Percentiles rank a stretch among this genome's conserved stretches.
These are phyloP conservation scores for Herpetomonas tarakana DNA, from an alignment of 208 protist species.

Conservation along the genomic window DNA sequence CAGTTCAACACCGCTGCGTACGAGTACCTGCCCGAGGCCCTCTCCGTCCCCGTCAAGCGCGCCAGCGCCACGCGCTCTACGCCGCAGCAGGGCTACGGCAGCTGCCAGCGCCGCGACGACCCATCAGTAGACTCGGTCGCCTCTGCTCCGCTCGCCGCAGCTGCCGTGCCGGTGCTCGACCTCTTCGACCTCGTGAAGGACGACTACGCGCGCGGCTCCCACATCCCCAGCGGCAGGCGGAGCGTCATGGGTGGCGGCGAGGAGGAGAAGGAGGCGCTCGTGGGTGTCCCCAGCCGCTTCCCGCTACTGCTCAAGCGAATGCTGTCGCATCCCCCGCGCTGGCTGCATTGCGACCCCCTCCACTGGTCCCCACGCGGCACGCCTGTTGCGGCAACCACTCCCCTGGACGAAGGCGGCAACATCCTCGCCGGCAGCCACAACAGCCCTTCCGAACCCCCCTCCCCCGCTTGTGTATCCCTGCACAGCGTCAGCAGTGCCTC, in stretches of 20 bases:
- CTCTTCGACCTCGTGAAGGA: conserved; percentile 29
- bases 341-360: neutral
- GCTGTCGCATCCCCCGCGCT: conserved; percentile 13
- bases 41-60: neutral
- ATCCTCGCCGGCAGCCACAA: conserved; percentile 4
- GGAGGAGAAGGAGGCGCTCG: no score
- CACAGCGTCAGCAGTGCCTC: no score
- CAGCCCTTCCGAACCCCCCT: conserved; percentile 4
- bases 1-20: conserved; percentile 30
- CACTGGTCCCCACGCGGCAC: neutral
- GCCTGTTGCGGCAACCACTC: neutral
- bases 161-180: no score
- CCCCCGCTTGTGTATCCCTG: neutral
- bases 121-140: no score
- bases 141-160: no score
- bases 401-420: no score
- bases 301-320: conserved; percentile 24
- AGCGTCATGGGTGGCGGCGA: conserved; percentile 4
- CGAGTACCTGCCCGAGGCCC: conserved; percentile 1
- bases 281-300: neutral
- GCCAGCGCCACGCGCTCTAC: no score
- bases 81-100: neutral
- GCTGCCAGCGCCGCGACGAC: neutral
- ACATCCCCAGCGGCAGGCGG: conserved; percentile 5
- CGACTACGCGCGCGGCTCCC: conserved; percentile 15